Base-by-base conservation (phyloP, 2,329 filamentous ascomycete species). In the Periconia digitata region DNA sequence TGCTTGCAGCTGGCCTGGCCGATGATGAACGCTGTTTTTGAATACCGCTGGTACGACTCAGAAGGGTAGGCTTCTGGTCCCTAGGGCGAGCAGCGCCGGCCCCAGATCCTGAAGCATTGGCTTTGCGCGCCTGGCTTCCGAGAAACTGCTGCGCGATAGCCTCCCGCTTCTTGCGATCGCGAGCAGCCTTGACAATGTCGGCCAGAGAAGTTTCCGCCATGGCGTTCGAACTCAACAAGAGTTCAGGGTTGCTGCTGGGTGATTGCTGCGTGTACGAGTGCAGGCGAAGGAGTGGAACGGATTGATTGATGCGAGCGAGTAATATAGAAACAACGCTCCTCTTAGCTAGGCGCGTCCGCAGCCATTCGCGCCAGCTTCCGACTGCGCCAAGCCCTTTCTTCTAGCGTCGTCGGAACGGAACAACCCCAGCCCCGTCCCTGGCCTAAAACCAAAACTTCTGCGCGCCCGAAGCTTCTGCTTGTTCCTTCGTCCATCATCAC, bases 141-240 rank as follows among this genome's bases (percentile, higher is more conserved):
- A 92, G 85, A 64, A 92, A 89, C 64, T 82, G 79, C 60, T 87
- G 79, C 24, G 88, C 88, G n/a, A 90, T 80, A 3, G 75, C 78
- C 64, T 89, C 83, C 59, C 87, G 85, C 74, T 84, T 85, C 74
- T 87, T 87, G 67, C 84, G 83, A 68, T 87, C 80, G 52, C 87
- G 85, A 21, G 64, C 49, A n/a, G 67, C 58, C 43, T 70, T 65
- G 48, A 69, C 56, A 38, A 68, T 66, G 43, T 54, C 64, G 13
- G 62, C 63, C 22, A 71, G 69, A 8, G 53, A 57, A 12, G 51
- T 44, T 18, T 64, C 57, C 2, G 66, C 40, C 61, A 62, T 64
- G 47, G 39, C 53, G 40, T 10, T 4, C 4, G n/a, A n/a, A n/a
- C n/a, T n/a, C n/a, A n/a, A n/a, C n/a, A n/a, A n/a, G n/a, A n/a